Conservation (phyloP, 176 grass and related monocot species). For the Cocos nucifera region DNA sequence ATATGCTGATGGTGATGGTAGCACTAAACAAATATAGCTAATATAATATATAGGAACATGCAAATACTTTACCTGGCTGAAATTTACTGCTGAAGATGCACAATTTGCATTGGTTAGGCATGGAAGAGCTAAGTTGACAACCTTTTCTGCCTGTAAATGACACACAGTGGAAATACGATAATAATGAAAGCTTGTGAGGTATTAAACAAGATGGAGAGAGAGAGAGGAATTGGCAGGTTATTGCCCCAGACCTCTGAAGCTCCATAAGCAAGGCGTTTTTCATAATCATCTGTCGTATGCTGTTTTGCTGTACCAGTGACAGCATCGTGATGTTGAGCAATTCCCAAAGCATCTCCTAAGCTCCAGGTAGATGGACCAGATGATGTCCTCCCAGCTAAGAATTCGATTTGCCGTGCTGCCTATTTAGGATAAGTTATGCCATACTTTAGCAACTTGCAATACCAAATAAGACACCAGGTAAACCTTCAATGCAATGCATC, state of each 20-base stretch:
- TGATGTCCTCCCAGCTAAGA: constrained; percentile 31
- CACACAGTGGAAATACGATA: constrained; percentile 1
- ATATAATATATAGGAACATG: too few species aligned
- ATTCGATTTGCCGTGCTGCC: constrained; percentile 80
- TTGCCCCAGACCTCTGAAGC: constrained; percentile 33
- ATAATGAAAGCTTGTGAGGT: too few species aligned
- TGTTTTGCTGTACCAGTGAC: constrained; percentile 77
- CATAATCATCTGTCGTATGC: constrained; percentile 81
- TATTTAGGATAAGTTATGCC: constrained; percentile 19
- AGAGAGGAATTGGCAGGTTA: too few species aligned
- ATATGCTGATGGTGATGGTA: too few species aligned
- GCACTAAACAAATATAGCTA: too few species aligned
- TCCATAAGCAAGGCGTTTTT: constrained; percentile 67
- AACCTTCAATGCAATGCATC: not conserved
- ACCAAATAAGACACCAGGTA: not conserved
- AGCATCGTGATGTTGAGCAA: constrained; percentile 91
- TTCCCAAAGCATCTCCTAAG: constrained; percentile 73
- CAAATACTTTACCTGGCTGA: constrained; percentile 44
- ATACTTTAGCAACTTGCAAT: not conserved
- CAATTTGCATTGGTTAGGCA: constrained; percentile 50
- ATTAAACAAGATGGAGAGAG: too few species aligned
- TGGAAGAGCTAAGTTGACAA: constrained; percentile 47
- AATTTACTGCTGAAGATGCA: constrained; percentile 31
- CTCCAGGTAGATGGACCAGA: constrained; percentile 53
- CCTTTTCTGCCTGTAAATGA: constrained; percentile 48